phyloP scores from a whole-genome alignment of 1,284 basidiomycete species.

The Bjerkandera adusta region DNA sequence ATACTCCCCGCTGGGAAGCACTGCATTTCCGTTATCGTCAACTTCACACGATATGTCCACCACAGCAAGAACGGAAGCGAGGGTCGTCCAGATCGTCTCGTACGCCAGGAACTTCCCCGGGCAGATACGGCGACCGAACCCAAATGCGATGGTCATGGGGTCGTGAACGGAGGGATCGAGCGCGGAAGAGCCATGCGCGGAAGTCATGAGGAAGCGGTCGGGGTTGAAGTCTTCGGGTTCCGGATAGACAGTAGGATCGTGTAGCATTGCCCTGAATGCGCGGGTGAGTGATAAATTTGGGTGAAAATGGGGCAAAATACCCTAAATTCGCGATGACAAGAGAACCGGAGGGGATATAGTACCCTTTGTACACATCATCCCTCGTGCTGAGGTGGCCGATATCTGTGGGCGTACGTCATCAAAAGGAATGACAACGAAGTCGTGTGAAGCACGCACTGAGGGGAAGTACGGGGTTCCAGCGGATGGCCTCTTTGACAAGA shows the following conservation, averaged over 20 bases:
- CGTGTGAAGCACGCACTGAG: background rate
- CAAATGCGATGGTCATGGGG: background rate
- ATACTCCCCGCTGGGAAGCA: too few relatives aligned
- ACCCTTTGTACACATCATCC: conserved; percentile 21
- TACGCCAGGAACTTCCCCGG: background rate
- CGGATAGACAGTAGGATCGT: conserved; percentile 4
- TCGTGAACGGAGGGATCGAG: too few relatives aligned
- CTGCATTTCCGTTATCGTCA: background rate
- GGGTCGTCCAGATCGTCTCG: background rate
- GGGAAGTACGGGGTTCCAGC: conserved; percentile 6
- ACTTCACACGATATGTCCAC: background rate
- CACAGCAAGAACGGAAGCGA: background rate
- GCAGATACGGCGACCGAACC: conserved; percentile 3
- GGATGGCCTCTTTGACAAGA: conserved; percentile 37
- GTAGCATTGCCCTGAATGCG: conserved; percentile 9
- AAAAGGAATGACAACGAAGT: too few relatives aligned
- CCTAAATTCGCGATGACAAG: conserved; percentile 21
- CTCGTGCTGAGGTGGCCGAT: conserved; percentile 15
- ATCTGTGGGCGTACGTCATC: too few relatives aligned
- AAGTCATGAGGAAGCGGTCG: conserved; percentile 8
- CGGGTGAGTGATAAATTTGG: background rate
- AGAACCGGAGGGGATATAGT: conserved; percentile 19
- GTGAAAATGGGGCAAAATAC: too few relatives aligned
- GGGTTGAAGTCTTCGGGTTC: conserved; percentile 7
- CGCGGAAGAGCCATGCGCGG: too few relatives aligned